These are phyloP conservation scores for Solanum pennellii DNA, from an alignment of 257 asterid species.

Conservation along the genomic window DNA sequence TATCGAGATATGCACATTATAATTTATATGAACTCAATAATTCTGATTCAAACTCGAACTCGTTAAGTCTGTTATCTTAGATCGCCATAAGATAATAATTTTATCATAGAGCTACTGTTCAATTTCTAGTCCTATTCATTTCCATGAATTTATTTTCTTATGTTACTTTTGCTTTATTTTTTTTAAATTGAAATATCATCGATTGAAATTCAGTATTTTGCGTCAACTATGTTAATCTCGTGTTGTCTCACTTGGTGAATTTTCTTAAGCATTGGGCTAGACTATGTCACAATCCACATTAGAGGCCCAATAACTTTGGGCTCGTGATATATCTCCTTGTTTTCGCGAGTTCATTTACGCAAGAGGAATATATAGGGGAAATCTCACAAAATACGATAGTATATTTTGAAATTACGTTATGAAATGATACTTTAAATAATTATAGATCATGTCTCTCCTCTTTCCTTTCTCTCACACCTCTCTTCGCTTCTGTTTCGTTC, in stretches of 20 bases:
- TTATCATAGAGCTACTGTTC: neutral
- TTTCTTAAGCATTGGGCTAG: neutral
- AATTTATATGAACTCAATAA: neutral
- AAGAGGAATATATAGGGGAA: neutral
- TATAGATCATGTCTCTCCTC: neutral
- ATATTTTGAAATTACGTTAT: neutral
- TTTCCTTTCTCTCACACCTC: neutral
- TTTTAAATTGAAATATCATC: too few species aligned
- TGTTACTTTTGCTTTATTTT: neutral
- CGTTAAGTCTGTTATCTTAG: neutral
- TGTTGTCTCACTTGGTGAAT: neutral
- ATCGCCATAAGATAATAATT: neutral
- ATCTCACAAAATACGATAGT: neutral
- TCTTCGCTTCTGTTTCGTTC: neutral
- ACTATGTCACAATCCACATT: neutral
- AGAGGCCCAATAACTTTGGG: neutral
- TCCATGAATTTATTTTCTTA: neutral
- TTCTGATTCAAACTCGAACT: neutral
- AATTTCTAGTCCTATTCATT: neutral
- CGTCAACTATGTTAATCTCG: too few species aligned
- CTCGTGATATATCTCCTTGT: neutral
- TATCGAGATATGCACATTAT: neutral
- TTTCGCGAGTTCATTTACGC: neutral
- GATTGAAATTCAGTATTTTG: too few species aligned
- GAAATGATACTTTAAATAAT: too few species aligned